Base-by-base conservation (phyloP, 352 stramenopile species). In the Phytophthora aleatoria region DNA sequence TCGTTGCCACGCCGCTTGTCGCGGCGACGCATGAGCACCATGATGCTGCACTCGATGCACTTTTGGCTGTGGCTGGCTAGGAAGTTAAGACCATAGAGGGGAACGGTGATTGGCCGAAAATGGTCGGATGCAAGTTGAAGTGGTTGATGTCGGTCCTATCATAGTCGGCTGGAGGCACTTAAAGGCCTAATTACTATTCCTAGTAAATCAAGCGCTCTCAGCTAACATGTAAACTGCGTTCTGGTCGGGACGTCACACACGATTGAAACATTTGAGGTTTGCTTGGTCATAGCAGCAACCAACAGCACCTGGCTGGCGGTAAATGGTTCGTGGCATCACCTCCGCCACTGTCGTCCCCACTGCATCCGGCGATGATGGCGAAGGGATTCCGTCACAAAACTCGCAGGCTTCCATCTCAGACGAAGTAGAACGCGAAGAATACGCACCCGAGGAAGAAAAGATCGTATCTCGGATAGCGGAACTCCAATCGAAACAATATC, bases 1-100 rank as follows among this genome's bases (percentile, higher is more conserved):
- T 77, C 79, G 60, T 92, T 92, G 59, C 74, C 83, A 48, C 73
- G 73, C 38, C 81, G 81, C 73, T 92, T 92, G 68, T 92, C 83
- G 49, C 76, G 79, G 7, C 81, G 70, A 53, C 81, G 77, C 79
- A 90, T 76, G 57, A 92, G 71, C 73, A 90, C 83, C 83, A 92
- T 92, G 55, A 59, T 72, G 35, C 35, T n/a, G 3, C 35, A 5
- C n/a, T 41, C n/a, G 35, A 41, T n/a, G 10, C 11, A 41, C 35
- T 41, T 41, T n/a, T 16, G 35, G 11, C 10, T 41, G 35, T 41
- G 35, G 35, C 35, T 41, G 35, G 35, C 35, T 41, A 41, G 35
- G 35, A 41, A n/a, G 35, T 41, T 41, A 38, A 15, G 33, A 10
- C 10, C 33, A 9, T 38, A 38, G 1, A 41, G n/a, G 20, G 20